Base-by-base conservation (phyloP, 2,329 filamentous ascomycete genomes). In the Beauveria medogensis region DNA sequence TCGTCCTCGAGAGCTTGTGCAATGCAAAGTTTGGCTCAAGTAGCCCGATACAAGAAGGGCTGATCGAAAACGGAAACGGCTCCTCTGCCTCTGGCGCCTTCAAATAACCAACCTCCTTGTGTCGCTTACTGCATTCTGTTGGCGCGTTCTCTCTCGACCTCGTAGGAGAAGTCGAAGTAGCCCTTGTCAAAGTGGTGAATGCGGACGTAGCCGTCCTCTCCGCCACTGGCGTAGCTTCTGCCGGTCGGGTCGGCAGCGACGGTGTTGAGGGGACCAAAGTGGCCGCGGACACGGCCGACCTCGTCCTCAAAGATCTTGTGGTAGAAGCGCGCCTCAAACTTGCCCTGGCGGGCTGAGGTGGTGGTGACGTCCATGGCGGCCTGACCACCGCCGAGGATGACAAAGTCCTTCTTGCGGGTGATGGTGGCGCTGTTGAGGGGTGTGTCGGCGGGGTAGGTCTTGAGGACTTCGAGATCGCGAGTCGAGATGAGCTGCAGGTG, bases 281-380 rank as follows among this genome's bases (percentile, higher is more conserved):
- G 94, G 65, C 94, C 94, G 73, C 92, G 86, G 66, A 99, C 94
- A 81, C 94, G 89, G 68, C 94, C 94, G 71, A 97, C 93, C 81
- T 99, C 94, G 77, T 99, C 93, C 78, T 96, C 92, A 75, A 99
- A 97, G 75, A 99, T 89, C 84, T 96, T 97, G 87, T 99, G 94
- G 83, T 97, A 99, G 84, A 99, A 99, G 67, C 94, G 88, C 50
- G 94, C 94, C 78, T 99, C 94, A 81, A 99, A 99, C 80, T 97
- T 97, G 79, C 94, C 94, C 82, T 99, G 94, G 67, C 94, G 86
- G 55, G 92, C 88, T 40, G 89, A 89, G 56, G 94, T 97, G 59
- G 91, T 95, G 62, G 94, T 99, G 77, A 99, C 94, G 73, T 97
- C 93, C 91, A 97, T 97, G 73, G 94, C 94, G 66, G 92, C 94